A percentile compares a stretch with the other conserved stretches of the same genome.
Conservation (phyloP, 257 asterid genomes). For the Ocimum tenuiflorum region DNA sequence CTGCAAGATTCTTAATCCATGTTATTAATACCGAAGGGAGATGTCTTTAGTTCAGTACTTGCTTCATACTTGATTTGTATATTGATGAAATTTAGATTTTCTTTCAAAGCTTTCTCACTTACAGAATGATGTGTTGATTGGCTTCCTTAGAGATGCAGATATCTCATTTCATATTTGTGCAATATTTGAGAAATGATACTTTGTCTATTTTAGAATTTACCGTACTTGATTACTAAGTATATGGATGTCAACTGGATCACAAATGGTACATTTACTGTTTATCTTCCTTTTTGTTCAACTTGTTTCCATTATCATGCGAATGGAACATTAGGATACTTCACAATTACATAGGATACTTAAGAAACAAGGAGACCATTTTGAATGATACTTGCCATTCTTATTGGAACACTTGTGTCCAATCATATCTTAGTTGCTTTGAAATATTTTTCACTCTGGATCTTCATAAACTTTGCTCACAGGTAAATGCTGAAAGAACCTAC, state of each 20-base stretch:
- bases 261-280: not conserved
- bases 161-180: too few relatives aligned
- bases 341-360: not conserved
- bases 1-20: not conserved
- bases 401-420: not conserved
- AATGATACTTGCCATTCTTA: not conserved
- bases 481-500: constrained; percentile 82
- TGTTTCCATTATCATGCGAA: too few relatives aligned
- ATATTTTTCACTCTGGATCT: constrained; percentile 14
- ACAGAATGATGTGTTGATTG: too few relatives aligned
- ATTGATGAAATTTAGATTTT: too few relatives aligned
- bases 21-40: too few relatives aligned
- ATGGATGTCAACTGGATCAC: too few relatives aligned
- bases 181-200: not conserved
- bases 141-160: too few relatives aligned
- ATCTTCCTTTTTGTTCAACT: too few relatives aligned
- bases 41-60: too few relatives aligned
- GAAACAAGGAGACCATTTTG: not conserved
- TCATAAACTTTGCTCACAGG: constrained; percentile 44
- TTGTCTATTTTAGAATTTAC: not conserved
- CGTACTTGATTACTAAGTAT: not conserved
- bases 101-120: too few relatives aligned
- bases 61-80: too few relatives aligned
- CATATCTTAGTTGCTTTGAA: not conserved
- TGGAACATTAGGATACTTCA: not conserved